Base-by-base conservation (phyloP, 148 eudicot species). In the Silene conica region DNA sequence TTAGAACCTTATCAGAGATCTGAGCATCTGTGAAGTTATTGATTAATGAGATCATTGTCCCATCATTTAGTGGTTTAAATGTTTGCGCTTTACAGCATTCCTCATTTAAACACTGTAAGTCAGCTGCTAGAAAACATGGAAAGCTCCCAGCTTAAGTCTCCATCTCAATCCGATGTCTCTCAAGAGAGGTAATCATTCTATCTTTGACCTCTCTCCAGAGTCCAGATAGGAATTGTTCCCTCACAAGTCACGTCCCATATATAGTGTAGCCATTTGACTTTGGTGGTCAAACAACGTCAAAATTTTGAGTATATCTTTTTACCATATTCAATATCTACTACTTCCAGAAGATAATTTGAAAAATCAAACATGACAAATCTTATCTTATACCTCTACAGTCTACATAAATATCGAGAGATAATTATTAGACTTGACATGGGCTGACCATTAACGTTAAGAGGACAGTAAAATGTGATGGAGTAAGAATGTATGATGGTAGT, bases 91-190 rank as follows among this genome's bases (percentile, higher is more conserved):
- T 79, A 84, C 88, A 94, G 98, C 78, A 85, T 87, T 28, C 91
- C 95, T 66, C 96, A 87, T 82, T 82, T 94, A 34, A 77, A 89
- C 74, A 94, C 98, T 63, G 97, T 67, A 20, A 43, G 66, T 66
- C 98, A 90, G 75, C 66, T 94, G 70, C 88, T 91, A 28, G 76
- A 84, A 28, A 88, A 94, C 80, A 91, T 94, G 78, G 97, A 94
- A 77, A 88, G 77, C 83, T 71, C 84, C 82, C 96, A 89, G 79
- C 90, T 91, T 12, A 94, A 84, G 81, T 71, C 89, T 73, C 80
- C 86, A 34, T 78, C 94, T 46, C 79, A 75, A 70, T 74, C 80
- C 73, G 81, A 78, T 73, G 80, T 67, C 13, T 71, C 83, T 67
- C 75, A 74, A 61, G 79, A 88, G 92, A 88, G 95, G 95, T 89